A percentile compares a stretch with the other conserved stretches of the same genome.
These are phyloP conservation scores for Aaosphaeria pasadenensis DNA, from an alignment of 2,329 filamentous ascomycete species.

Conservation along the genomic window DNA sequence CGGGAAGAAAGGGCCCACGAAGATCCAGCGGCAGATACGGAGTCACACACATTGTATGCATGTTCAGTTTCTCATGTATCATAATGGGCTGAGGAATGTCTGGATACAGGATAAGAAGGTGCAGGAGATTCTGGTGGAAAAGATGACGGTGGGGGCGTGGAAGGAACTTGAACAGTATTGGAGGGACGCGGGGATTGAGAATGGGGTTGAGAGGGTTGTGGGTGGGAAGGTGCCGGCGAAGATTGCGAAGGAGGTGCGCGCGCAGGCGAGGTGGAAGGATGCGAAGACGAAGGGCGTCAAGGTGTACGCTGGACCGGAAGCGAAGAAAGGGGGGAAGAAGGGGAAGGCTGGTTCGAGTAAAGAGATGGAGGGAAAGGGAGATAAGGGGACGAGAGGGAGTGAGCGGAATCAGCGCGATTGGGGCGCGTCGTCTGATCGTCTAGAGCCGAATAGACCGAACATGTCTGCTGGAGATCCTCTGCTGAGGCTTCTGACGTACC, in stretches of 20 bases:
- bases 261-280: slow-evolving; percentile 34
- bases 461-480: slow-evolving; percentile 82
- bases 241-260: slow-evolving; percentile 59
- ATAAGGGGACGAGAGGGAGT: slow-evolving; percentile 32
- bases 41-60: slow-evolving; percentile 82
- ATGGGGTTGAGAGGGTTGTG: slow-evolving; percentile 74
- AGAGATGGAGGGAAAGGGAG: slow-evolving; percentile 9
- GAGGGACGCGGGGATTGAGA: slow-evolving; percentile 77
- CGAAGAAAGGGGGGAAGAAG: slow-evolving; percentile 10
- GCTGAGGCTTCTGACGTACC: slow-evolving; percentile 68
- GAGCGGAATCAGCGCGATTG: slow-evolving; percentile 62
- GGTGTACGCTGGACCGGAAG: slow-evolving; percentile 15
- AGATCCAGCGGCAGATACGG: slow-evolving; percentile 76
- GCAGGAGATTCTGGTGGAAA: slow-evolving; percentile 27
- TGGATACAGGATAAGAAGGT: slow-evolving; percentile 36
- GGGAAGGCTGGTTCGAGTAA: slow-evolving; percentile 11
- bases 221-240: slow-evolving; percentile 58
- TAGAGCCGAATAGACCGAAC: slow-evolving; percentile 70
- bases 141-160: slow-evolving; percentile 31
- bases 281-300: slow-evolving; percentile 41
- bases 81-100: slow-evolving; percentile 67
- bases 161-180: slow-evolving; percentile 42
- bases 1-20: slow-evolving; percentile 80
- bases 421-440: slow-evolving; percentile 64
- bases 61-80: slow-evolving; percentile 82